Percentiles rank a stretch among this genome's conserved stretches.
Conservation (phyloP, 495 filamentous ascomycete genomes). For the Glutinoglossum americanum region DNA sequence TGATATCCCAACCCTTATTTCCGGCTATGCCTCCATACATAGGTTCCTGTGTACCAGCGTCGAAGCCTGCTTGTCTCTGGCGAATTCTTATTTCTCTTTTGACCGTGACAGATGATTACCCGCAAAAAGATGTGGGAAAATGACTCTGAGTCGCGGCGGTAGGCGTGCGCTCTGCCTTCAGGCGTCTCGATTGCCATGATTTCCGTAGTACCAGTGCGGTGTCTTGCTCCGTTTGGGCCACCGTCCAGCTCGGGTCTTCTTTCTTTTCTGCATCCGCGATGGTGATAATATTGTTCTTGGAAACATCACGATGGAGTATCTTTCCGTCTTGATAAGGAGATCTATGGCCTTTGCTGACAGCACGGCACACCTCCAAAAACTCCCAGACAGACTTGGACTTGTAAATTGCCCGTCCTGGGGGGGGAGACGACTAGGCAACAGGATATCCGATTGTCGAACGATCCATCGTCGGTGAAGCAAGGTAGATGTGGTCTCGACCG, state of each 20-base stretch:
- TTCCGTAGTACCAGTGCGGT: conserved; percentile 4
- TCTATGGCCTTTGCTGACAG: conserved; percentile 12
- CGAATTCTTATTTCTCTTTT: background rate
- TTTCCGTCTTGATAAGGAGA: conserved; percentile 16
- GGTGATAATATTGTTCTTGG: conserved; percentile 20
- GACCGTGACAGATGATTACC: background rate
- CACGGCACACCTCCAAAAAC: conserved; percentile 12
- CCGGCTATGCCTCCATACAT: background rate
- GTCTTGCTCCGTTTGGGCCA: background rate
- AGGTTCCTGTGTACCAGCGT: background rate
- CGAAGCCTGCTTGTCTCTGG: background rate
- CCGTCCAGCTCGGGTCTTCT: conserved; percentile 7
- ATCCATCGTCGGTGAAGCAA: too few relatives aligned
- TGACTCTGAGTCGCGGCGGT: background rate
- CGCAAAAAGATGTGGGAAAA: background rate
- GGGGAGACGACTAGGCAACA: background rate
- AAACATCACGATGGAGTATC: conserved; percentile 21
- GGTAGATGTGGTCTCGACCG: too few relatives aligned
- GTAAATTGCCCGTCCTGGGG: background rate
- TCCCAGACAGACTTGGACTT: conserved; percentile 8
- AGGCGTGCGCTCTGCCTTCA: background rate
- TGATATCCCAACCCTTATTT: background rate
- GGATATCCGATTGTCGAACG: background rate
- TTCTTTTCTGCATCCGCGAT: conserved; percentile 6
- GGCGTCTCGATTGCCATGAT: background rate